A percentile compares a stretch with the other conserved stretches of the same genome.
Conservation (phyloP, 306 rosid genomes). For the Boehmeria nivea region DNA sequence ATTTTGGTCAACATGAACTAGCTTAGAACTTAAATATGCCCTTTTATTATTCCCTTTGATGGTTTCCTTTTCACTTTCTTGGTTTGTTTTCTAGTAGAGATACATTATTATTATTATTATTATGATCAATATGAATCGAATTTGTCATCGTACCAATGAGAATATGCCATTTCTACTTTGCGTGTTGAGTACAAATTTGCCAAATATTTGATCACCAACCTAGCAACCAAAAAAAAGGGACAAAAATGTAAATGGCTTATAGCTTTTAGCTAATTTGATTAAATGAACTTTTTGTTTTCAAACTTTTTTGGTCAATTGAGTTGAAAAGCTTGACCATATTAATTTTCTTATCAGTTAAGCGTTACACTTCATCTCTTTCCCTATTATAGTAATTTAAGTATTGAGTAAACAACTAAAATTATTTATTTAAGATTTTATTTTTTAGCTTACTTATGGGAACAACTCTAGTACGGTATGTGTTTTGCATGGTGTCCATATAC, state of each 20-base stretch:
- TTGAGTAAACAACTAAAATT: no score
- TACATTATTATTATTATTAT: no score
- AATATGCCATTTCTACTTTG: conserved; percentile 5
- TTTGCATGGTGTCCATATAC: no score
- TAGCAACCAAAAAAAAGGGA: not conserved
- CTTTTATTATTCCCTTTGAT: not conserved
- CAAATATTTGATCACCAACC: conserved; percentile 5
- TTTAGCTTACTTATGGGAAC: no score
- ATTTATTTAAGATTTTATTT: no score
- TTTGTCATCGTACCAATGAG: not conserved
- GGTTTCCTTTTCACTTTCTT: no score
- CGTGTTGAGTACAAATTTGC: not conserved
- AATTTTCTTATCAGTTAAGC: not conserved
- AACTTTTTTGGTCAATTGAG: conserved; percentile 3
- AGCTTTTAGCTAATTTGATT: not conserved
- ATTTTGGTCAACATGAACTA: conserved; percentile 4
- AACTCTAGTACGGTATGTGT: no score
- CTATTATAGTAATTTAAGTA: no score
- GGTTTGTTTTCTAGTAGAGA: no score
- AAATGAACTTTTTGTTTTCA: not conserved
- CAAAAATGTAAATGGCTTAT: not conserved
- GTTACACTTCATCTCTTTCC: no score
- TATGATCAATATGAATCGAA: no score
- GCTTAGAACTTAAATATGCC: not conserved
- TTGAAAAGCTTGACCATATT: conserved; percentile 4